Percentiles rank a stretch among this genome's conserved stretches.
Conservation (phyloP, 2,329 filamentous ascomycete genomes). For the Penicillium sp. region DNA sequence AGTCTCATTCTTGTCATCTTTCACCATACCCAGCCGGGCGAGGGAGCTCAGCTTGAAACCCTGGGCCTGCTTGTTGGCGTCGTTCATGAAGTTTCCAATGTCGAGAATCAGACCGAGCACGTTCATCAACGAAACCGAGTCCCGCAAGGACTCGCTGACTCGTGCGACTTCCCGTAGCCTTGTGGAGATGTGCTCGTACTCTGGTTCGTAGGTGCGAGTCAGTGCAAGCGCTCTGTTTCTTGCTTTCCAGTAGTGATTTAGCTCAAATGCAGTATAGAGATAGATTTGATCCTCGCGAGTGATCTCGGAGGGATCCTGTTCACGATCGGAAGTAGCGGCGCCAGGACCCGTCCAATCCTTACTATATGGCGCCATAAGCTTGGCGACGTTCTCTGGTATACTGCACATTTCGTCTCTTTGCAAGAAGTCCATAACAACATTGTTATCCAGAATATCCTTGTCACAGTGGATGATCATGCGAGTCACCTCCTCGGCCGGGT, state of each 20-base stretch:
- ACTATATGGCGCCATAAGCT: constrained; percentile 90
- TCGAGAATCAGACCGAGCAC: constrained; percentile 93
- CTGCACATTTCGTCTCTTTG: constrained; percentile 90
- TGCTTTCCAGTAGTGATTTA: constrained; percentile 98
- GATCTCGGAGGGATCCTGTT: constrained; percentile 82
- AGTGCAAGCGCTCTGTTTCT: constrained; percentile 87
- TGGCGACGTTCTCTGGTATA: constrained; percentile 84
- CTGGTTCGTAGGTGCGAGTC: constrained; percentile 76
- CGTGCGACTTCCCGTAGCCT: constrained; percentile 83
- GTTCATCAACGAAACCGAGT: constrained; percentile 92
- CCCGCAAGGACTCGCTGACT: constrained; percentile 84
- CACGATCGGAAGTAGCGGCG: constrained; percentile 71
- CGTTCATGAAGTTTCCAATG: constrained; percentile 99
- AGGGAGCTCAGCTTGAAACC: constrained; percentile 98
- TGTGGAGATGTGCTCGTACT: constrained; percentile 86
- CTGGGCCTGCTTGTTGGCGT: constrained; percentile 94
- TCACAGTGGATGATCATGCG: constrained; percentile 97
- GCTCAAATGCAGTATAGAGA: constrained; percentile 85
- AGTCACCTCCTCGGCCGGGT: constrained; percentile 77
- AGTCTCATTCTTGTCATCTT: constrained; percentile 97
- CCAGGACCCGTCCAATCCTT: constrained; percentile 94
- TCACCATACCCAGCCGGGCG: constrained; percentile 90
- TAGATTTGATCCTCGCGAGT: constrained; percentile 96
- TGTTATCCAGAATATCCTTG: constrained; percentile 79
- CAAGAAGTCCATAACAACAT: constrained; percentile 93